These are phyloP conservation scores for Mycena capillaripes DNA, from an alignment of 768 basidiomycete genomes.

Conservation along the genomic window DNA sequence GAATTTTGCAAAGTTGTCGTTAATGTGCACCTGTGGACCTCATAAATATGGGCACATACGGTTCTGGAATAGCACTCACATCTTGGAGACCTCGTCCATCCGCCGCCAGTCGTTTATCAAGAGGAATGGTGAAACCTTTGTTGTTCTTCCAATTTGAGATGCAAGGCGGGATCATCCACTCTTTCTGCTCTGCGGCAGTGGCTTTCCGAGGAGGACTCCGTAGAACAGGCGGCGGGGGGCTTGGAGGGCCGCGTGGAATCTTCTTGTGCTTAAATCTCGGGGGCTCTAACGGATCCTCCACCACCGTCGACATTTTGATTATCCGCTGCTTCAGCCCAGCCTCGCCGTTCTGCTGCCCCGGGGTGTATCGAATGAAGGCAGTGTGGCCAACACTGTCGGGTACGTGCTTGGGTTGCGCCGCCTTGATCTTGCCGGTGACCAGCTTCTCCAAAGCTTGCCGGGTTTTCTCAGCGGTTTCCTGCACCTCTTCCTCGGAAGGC, in stretches of 20 bases:
- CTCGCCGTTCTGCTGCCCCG: slow-evolving; percentile 85
- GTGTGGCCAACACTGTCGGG: slow-evolving; percentile 88
- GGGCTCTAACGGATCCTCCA: slow-evolving; percentile 97
- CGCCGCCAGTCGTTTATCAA: slow-evolving; percentile 97
- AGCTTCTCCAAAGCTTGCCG: slow-evolving; percentile 93
- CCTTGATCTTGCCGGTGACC: slow-evolving; percentile 96
- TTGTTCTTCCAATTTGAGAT: slow-evolving; percentile 99
- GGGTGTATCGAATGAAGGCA: slow-evolving; percentile 95
- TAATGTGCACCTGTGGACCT: slow-evolving; percentile 90
- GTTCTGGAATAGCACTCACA: slow-evolving; percentile 63
- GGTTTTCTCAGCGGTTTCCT: slow-evolving; percentile 92
- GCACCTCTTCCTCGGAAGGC: slow-evolving; percentile 94
- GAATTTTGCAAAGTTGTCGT: slow-evolving; percentile 99
- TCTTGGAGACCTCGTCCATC: slow-evolving; percentile 99
- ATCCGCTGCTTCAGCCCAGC: slow-evolving; percentile 90
- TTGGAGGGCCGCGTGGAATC: slow-evolving; percentile 96
- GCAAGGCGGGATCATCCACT: slow-evolving; percentile 99
- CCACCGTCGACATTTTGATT: slow-evolving; percentile 99
- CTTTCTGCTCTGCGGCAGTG: slow-evolving; percentile 97
- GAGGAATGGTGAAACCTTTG: slow-evolving; percentile 99
- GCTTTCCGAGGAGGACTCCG: slow-evolving; percentile 97
- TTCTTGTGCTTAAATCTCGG: slow-evolving; percentile 99
- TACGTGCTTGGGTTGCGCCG: slow-evolving; percentile 96
- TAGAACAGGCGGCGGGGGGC: slow-evolving; percentile 95
- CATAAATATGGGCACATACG: not conserved